These are phyloP conservation scores for Penicillium simplicissimum DNA, from an alignment of 495 filamentous ascomycete species.

Conservation along the genomic window DNA sequence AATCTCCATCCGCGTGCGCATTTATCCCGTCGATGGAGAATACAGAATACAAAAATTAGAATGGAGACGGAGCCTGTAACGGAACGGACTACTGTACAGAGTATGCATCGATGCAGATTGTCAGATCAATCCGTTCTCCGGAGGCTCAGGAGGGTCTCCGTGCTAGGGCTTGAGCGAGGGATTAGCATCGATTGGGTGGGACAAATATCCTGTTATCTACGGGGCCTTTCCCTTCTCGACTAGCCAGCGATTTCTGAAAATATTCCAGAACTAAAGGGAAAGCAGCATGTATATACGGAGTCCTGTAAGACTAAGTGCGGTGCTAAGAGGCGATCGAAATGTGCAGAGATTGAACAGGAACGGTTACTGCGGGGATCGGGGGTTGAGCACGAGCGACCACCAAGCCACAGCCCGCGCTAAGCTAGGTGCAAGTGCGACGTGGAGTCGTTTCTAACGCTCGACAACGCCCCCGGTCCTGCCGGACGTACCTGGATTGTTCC, in stretches of 20 bases:
- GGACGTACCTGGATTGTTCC: background rate
- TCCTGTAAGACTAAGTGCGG: too few species aligned
- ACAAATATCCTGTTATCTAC: background rate
- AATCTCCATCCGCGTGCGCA: conserved; percentile 9
- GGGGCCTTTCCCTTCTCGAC: background rate
- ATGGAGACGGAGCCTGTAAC: background rate
- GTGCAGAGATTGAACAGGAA: background rate
- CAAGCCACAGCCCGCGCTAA: background rate
- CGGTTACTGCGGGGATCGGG: background rate
- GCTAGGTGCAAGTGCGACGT: background rate
- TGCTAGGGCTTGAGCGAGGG: background rate
- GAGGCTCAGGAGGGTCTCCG: conserved; percentile 17
- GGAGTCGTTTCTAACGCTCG: background rate
- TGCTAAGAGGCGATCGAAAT: background rate
- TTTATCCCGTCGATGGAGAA: conserved; percentile 9
- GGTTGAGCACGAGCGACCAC: background rate
- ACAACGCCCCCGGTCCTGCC: background rate
- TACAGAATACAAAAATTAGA: background rate
- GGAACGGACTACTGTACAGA: background rate
- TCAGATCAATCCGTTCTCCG: conserved; percentile 16
- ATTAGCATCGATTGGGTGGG: background rate
- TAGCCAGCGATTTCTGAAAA: background rate
- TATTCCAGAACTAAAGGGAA: background rate
- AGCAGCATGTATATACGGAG: too few species aligned
- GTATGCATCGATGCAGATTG: background rate